A percentile compares a stretch with the other conserved stretches of the same genome.
These are phyloP conservation scores for Rhamnella rubrinervis DNA, from an alignment of 331 rosid genomes.

Conservation along the genomic window DNA sequence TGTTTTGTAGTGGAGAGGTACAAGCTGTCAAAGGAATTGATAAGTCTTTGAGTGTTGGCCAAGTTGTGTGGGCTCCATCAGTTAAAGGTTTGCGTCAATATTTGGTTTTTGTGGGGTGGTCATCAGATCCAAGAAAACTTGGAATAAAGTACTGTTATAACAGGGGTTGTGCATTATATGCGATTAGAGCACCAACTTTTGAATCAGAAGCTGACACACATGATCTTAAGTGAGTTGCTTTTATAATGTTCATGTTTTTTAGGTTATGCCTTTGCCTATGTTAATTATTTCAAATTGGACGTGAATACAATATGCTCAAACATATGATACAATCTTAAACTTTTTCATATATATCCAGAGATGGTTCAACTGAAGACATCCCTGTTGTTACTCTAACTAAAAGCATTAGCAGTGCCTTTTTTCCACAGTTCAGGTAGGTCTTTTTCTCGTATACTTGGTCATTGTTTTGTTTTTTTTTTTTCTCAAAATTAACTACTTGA, in stretches of 20 bases:
- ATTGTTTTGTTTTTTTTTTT: not conserved
- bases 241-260: slow-evolving; percentile 14
- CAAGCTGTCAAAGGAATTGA: slow-evolving; percentile 67
- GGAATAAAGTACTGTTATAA: slow-evolving; percentile 90
- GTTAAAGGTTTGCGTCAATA: slow-evolving; percentile 27
- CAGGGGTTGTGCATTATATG: slow-evolving; percentile 82
- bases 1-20: slow-evolving; percentile 67
- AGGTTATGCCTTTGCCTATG: not conserved
- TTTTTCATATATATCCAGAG: slow-evolving; percentile 34
- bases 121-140: slow-evolving; percentile 75
- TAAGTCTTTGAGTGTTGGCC: slow-evolving; percentile 79
- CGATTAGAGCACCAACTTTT: slow-evolving; percentile 45
- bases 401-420: slow-evolving; percentile 75
- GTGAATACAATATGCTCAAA: too few species aligned
- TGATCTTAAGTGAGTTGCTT: slow-evolving; percentile 56
- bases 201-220: slow-evolving; percentile 48
- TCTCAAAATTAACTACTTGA: not conserved
- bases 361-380: slow-evolving; percentile 52
- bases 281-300: not conserved
- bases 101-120: slow-evolving; percentile 95
- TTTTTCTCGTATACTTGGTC: slow-evolving; percentile 10
- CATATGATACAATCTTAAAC: not conserved
- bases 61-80: slow-evolving; percentile 91
- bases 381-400: slow-evolving; percentile 52
- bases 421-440: slow-evolving; percentile 80